Base-by-base conservation (phyloP, 139 green algal species). In the Tetradesmus obliquus region DNA sequence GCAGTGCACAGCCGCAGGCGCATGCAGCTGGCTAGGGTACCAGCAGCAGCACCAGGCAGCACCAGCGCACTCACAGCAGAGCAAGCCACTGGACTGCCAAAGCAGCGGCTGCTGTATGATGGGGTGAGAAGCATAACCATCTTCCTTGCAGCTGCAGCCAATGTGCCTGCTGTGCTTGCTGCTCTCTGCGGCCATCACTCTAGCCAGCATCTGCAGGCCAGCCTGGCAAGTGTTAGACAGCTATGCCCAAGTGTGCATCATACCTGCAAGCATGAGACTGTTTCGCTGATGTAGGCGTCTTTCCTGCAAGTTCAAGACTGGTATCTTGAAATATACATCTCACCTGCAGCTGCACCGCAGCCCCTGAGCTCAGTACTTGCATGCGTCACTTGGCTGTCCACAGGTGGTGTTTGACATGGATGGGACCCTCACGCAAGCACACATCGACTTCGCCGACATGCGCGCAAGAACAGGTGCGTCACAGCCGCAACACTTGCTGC, bases 401-500 rank as follows among this genome's bases (percentile, higher is more conserved):
- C 82, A 90, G 86, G 74, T 90, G 51, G n/a, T 91, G 4, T 91
- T 91, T 86, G 87, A 91, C 54, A 91, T 91, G 93, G 95, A 96
- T 82, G 95, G 95, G 62, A 97, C 96, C 0, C 87, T 97, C 19
- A 95, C 93, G 3, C 93, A 96, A 22, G 91, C 83, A 0, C 95
- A 96, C 91, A 98, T 98, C 12, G 94, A 97, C 82, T 98, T 97
- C 72, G 90, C 89, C 2, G 92, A 95, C 87, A 98, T 98, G 96
- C 89, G 96, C 0, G 20, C 91, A 55, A 55, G 93, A 3, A 95
- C 94, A 22, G 91, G 94, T 96, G 82, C 5, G 90, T 20, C 57
- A 71, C 10, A 13, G 15, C n/a, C 20, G 19, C 24, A 10, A 22
- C 10, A 72, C 10, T 72, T 10, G 10, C 10, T 19, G 62, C 62